Percentiles rank a stretch among this genome's conserved stretches.
These are phyloP conservation scores for Proliferodiscus dingleyae DNA, from an alignment of 2,329 filamentous ascomycete genomes.

Conservation along the genomic window DNA sequence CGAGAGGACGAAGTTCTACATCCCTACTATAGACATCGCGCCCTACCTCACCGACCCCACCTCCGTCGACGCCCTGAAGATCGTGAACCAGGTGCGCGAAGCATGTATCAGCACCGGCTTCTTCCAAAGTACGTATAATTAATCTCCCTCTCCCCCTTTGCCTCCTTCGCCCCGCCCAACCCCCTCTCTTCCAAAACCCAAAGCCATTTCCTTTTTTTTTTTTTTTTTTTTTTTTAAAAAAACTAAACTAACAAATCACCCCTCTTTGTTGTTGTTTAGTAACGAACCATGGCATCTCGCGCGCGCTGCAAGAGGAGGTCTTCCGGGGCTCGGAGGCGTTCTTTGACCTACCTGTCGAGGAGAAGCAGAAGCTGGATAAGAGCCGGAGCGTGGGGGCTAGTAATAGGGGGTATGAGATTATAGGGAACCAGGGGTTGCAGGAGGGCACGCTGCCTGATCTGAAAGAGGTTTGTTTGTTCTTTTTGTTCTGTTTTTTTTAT, in stretches of 20 bases:
- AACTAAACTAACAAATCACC: no score
- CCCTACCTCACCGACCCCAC: constrained; percentile 16
- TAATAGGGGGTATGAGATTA: not conserved
- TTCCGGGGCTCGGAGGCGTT: constrained; percentile 39
- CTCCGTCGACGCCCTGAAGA: constrained; percentile 12
- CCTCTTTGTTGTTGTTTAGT: no score
- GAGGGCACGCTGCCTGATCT: constrained; percentile 40
- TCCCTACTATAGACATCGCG: constrained; percentile 23
- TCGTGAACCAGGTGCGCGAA: constrained; percentile 35
- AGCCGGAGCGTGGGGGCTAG: constrained; percentile 34
- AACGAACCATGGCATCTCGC: constrained; percentile 40
- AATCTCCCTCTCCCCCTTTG: no score
- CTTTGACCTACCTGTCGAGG: constrained; percentile 42
- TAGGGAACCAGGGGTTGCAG: constrained; percentile 31
- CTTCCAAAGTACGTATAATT: no score
- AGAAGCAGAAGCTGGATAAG: constrained; percentile 40
- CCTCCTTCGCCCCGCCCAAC: no score
- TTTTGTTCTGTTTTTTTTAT: no score
- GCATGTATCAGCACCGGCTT: constrained; percentile 46
- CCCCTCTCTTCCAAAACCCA: no score
- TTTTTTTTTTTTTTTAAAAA: no score
- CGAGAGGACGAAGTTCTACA: no score
- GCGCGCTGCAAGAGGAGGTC: constrained; percentile 35
- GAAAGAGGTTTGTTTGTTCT: no score
- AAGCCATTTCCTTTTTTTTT: no score